phyloP scores from a whole-genome alignment of 257 asterid species.

The Salvia splendens region DNA sequence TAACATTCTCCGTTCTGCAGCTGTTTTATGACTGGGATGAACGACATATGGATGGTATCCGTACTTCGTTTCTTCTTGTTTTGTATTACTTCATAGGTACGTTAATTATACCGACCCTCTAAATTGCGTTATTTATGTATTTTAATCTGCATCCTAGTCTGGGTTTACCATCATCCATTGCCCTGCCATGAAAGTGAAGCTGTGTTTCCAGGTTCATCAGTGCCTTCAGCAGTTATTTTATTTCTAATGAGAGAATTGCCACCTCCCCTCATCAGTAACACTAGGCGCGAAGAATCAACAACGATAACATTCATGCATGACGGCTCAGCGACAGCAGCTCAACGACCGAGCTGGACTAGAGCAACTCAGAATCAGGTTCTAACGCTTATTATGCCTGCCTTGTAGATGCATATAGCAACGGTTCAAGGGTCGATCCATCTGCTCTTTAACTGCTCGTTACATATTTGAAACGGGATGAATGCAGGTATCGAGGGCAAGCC shows the following conservation, averaged over 20 bases:
- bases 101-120: neutral
- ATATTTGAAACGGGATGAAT: no score
- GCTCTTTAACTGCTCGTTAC: neutral
- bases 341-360: constrained; percentile 36
- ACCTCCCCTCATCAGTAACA: constrained; percentile 47
- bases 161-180: no score
- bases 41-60: constrained; percentile 40
- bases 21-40: constrained; percentile 71
- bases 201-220: constrained; percentile 67
- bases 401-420: neutral
- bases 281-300: constrained; percentile 56
- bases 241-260: constrained; percentile 91
- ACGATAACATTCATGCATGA: constrained; percentile 71
- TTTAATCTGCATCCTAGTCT: no score
- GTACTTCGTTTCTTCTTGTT: constrained; percentile 65
- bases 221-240: constrained; percentile 78
- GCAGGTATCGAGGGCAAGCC: constrained; percentile 84
- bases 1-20: constrained; percentile 47
- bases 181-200: no score
- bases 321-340: constrained; percentile 41
- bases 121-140: neutral
- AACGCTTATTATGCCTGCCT: neutral
- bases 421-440: neutral
- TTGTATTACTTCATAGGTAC: constrained; percentile 78
- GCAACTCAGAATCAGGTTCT: constrained; percentile 80